Percentiles rank a stretch among this genome's conserved stretches.
These are phyloP conservation scores for Hygrophoropsis aurantiaca DNA, from an alignment of 768 basidiomycete species.

Conservation along the genomic window DNA sequence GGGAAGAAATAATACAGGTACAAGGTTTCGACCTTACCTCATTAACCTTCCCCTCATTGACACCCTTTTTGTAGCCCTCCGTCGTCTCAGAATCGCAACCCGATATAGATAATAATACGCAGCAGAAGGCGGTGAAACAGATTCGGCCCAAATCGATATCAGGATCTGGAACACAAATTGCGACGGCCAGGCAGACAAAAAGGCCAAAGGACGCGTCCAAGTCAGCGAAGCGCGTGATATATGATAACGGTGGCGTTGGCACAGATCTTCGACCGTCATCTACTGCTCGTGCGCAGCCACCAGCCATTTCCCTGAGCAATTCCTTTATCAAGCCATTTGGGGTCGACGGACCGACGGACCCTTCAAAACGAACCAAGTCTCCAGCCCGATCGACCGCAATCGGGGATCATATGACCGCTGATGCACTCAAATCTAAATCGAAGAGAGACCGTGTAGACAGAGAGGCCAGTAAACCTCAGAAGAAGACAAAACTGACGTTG, in stretches of 20 bases:
- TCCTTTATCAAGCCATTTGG: constrained; percentile 57
- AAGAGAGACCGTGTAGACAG: constrained; percentile 23
- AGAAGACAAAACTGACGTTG: constrained; percentile 22
- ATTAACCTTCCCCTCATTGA: constrained; percentile 6
- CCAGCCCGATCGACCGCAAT: constrained; percentile 1
- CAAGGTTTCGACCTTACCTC: constrained; percentile 19
- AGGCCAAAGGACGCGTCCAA: constrained; percentile 26
- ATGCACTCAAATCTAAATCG: constrained; percentile 10
- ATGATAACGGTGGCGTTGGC: constrained; percentile 48
- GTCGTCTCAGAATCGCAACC: constrained; percentile 1
- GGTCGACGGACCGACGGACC: constrained; percentile 46
- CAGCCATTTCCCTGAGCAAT: constrained; percentile 4
- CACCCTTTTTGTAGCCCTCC: constrained; percentile 6
- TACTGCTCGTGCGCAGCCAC: constrained; percentile 9
- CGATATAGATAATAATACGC: background rate
- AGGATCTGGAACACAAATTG: constrained; percentile 14
- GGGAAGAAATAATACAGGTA: constrained; percentile 41
- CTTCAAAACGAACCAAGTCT: background rate
- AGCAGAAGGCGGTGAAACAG: constrained; percentile 1
- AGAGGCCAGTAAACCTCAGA: constrained; percentile 15
- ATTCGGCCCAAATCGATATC: constrained; percentile 14
- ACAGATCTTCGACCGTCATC: constrained; percentile 42
- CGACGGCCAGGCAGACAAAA: constrained; percentile 27
- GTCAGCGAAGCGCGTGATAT: constrained; percentile 45
- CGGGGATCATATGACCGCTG: constrained; percentile 6